Evolutionary conservation across 306 rosid genomes (phyloP).

Genomic region (Urtica urens): DNA sequence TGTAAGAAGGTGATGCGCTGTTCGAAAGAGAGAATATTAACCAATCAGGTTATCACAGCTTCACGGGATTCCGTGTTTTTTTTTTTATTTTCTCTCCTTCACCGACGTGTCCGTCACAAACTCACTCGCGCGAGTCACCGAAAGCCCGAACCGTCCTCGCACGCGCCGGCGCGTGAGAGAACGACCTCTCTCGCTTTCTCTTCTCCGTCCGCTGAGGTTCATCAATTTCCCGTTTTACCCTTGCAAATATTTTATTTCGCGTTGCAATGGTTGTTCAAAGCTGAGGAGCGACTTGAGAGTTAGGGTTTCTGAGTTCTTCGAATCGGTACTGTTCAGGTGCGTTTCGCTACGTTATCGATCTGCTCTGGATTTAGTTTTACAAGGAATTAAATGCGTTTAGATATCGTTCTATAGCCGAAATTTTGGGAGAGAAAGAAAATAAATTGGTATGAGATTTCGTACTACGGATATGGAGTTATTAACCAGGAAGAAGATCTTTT

Average conservation of each 20-base stretch:
- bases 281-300: background rate
- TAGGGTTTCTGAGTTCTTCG: background rate
- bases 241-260: too few species aligned
- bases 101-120: background rate
- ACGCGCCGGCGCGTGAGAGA: constrained; percentile 8
- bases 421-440: too few species aligned
- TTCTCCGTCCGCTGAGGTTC: constrained; percentile 2
- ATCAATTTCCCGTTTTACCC: background rate
- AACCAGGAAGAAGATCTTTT: too few species aligned
- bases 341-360: background rate
- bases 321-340: constrained; percentile 1
- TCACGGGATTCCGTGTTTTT: background rate
- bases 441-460: too few species aligned
- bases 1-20: background rate
- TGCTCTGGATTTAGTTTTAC: too few species aligned
- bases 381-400: too few species aligned
- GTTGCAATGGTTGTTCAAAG: too few species aligned
- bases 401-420: too few species aligned
- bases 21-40: background rate
- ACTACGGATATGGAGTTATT: too few species aligned
- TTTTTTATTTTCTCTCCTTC: too few species aligned
- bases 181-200: constrained; percentile 4
- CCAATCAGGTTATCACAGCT: constrained; percentile 6
- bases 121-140: background rate
- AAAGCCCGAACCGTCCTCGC: background rate